These are phyloP conservation scores for Chlorophyllum brunneum DNA, from an alignment of 768 basidiomycete genomes.

Conservation along the genomic window DNA sequence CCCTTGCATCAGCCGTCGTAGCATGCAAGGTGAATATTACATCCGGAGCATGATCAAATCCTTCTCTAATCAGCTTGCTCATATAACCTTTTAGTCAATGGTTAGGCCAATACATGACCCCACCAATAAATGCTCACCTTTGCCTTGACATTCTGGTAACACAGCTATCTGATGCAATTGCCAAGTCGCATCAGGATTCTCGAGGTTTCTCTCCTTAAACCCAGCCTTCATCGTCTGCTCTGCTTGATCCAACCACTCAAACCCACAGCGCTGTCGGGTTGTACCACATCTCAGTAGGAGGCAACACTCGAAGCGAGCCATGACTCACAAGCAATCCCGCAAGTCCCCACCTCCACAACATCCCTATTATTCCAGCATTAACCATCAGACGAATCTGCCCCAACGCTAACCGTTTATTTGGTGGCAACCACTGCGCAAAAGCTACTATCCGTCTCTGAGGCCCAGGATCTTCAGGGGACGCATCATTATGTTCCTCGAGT, in stretches of 20 bases:
- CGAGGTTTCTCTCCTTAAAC: slow-evolving; percentile 17
- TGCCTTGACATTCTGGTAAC: slow-evolving; percentile 24
- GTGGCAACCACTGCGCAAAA: slow-evolving; percentile 25
- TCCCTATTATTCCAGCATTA: slow-evolving; percentile 16
- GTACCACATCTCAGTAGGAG: too few species aligned
- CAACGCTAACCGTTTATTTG: slow-evolving; percentile 19
- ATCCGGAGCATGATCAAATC: slow-evolving; percentile 20
- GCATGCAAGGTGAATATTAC: slow-evolving; percentile 24
- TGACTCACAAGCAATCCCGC: slow-evolving; percentile 17
- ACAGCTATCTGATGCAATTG: slow-evolving; percentile 25
- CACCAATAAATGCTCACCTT: too few species aligned
- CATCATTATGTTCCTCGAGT: slow-evolving; percentile 19
- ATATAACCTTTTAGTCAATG: too few species aligned
- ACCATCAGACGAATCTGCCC: slow-evolving; percentile 20
- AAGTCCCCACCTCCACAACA: slow-evolving; percentile 20
- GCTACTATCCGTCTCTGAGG: slow-evolving; percentile 22
- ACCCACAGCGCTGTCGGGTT: slow-evolving; percentile 17
- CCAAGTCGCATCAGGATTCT: slow-evolving; percentile 24
- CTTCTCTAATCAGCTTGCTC: slow-evolving; percentile 27
- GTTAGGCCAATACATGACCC: too few species aligned
- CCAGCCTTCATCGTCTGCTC: slow-evolving; percentile 18
- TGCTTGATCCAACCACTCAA: slow-evolving; percentile 19
- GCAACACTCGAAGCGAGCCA: not conserved
- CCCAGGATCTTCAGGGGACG: not conserved
- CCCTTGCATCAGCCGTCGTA: slow-evolving; percentile 23